phyloP scores from a whole-genome alignment of 2,329 filamentous ascomycete genomes.

The Cladosporium sp. region DNA sequence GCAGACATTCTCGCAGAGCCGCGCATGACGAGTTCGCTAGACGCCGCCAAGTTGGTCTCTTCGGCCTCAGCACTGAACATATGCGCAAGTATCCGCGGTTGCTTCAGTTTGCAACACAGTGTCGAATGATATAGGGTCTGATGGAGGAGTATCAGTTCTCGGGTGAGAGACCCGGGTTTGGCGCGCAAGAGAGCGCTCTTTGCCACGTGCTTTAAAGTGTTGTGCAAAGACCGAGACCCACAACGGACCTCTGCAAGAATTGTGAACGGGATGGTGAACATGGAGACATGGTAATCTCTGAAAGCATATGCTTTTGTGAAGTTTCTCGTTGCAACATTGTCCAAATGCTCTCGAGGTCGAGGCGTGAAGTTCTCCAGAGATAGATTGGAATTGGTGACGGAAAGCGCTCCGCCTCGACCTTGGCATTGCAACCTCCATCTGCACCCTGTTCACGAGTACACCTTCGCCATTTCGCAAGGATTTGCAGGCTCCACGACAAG shows the following conservation, averaged over 20 bases:
- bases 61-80: not conserved
- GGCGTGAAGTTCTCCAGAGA: not conserved
- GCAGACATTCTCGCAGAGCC: slow-evolving; percentile 14
- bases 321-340: not conserved
- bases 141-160: not conserved
- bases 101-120: not conserved
- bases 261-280: not conserved
- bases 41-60: slow-evolving; percentile 7
- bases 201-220: not conserved
- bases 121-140: not conserved
- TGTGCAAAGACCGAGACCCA: not conserved
- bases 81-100: not conserved
- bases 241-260: not conserved
- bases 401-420: not conserved
- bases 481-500: not conserved
- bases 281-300: not conserved
- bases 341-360: not conserved
- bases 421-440: not conserved
- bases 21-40: not conserved
- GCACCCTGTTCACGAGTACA: not conserved
- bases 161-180: not conserved
- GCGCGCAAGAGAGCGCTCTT: not conserved
- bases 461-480: not conserved
- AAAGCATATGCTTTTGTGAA: not conserved
- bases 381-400: not conserved